Conservation (phyloP, 495 filamentous ascomycete genomes). For the Lasiosphaeris hirsuta region DNA sequence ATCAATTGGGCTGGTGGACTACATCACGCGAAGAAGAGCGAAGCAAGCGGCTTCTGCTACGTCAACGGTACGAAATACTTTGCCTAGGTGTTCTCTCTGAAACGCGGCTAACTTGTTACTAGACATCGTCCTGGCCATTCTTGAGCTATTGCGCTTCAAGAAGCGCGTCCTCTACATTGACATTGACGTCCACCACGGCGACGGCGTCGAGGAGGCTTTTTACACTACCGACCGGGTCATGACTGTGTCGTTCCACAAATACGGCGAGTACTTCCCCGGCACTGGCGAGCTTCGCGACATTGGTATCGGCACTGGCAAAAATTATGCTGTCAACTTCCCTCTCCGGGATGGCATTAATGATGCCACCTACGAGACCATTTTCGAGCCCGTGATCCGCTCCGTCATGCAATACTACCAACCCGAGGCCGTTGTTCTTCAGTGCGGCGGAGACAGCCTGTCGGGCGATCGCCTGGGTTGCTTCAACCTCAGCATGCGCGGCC, state of each 20-base stretch:
- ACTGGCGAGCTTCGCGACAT: constrained; percentile 95
- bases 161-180: constrained; percentile 95
- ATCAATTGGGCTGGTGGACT: constrained; percentile 99
- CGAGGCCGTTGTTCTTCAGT: constrained; percentile 93
- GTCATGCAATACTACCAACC: constrained; percentile 97
- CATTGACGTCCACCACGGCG: constrained; percentile 97
- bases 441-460: constrained; percentile 90
- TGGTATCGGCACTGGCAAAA: constrained; percentile 85
- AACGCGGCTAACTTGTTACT: not conserved
- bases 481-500: constrained; percentile 95
- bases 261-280: constrained; percentile 97
- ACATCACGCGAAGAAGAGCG: constrained; percentile 94
- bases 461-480: constrained; percentile 96
- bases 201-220: constrained; percentile 96
- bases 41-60: constrained; percentile 96
- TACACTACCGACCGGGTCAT: constrained; percentile 94
- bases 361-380: constrained; percentile 85
- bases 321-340: constrained; percentile 96
- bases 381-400: constrained; percentile 86
- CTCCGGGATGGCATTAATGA: constrained; percentile 96
- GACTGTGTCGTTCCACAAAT: constrained; percentile 97
- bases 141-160: constrained; percentile 82
- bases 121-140: constrained; percentile 96
- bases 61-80: constrained; percentile 68
- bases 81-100: not conserved